Conservation (phyloP, 139 green algal species). For the Nannochloris sp. region DNA sequence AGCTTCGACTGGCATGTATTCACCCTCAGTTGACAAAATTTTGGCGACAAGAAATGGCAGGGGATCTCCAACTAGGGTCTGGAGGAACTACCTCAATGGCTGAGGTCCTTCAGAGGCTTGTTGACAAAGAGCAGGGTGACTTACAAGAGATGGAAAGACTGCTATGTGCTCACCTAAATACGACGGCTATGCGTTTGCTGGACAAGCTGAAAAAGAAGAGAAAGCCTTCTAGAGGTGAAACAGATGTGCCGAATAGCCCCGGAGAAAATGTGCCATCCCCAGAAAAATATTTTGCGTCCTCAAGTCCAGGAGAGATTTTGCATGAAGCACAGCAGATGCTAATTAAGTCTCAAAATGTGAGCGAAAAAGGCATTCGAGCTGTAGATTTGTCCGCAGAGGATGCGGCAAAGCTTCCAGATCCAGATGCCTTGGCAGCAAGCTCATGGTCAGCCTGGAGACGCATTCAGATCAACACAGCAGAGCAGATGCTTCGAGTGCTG, state of each 20-base stretch:
- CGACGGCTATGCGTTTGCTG: not conserved
- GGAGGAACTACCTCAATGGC: not conserved
- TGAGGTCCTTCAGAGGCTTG: not conserved
- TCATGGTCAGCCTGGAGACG: not conserved
- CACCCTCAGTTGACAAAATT: constrained; percentile 66
- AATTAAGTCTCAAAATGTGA: not conserved
- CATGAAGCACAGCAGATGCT: not conserved
- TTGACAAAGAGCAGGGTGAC: not conserved
- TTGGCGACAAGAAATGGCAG: constrained; percentile 22
- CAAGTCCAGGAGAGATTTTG: not conserved
- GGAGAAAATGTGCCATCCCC: not conserved
- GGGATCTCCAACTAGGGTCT: constrained; percentile 31
- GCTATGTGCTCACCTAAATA: not conserved
- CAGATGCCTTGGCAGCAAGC: not conserved
- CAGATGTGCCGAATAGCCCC: not conserved
- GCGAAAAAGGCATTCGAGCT: not conserved
- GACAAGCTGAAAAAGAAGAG: not conserved
- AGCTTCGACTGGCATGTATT: constrained; percentile 63
- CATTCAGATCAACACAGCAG: not conserved
- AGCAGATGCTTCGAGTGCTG: not conserved
- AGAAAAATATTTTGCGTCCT: not conserved
- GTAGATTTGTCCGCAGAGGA: not conserved
- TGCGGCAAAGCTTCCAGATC: not conserved
- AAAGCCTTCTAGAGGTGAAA: not conserved
- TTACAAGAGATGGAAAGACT: not conserved